Evolutionary conservation across 345 rosid genomes (phyloP).

Genomic region (Pistacia vera): DNA sequence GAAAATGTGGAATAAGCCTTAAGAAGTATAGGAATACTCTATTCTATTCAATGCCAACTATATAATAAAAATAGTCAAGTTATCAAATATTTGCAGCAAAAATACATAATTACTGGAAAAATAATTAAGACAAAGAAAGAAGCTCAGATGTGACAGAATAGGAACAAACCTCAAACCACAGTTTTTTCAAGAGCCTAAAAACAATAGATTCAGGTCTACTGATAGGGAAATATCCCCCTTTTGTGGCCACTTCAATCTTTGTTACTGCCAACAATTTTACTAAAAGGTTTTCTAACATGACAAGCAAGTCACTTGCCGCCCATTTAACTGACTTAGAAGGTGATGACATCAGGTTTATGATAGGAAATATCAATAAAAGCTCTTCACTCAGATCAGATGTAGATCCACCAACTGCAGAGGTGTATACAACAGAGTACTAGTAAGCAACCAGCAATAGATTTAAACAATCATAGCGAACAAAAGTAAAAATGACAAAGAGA

Average conservation of each 20-base stretch:
- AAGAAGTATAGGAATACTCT: background rate
- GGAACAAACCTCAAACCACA: slow-evolving; percentile 82
- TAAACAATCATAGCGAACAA: background rate
- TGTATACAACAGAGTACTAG: slow-evolving; percentile 2
- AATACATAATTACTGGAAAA: background rate
- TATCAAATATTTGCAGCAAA: background rate
- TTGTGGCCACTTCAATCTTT: slow-evolving; percentile 41
- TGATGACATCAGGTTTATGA: slow-evolving; percentile 71
- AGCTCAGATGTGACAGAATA: background rate
- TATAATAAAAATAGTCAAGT: background rate
- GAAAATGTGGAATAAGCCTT: too few relatives aligned
- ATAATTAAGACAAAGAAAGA: background rate
- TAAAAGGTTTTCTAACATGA: slow-evolving; percentile 60
- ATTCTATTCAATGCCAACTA: background rate
- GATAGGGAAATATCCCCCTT: slow-evolving; percentile 44
- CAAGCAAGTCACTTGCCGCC: slow-evolving; percentile 71
- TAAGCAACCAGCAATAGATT: slow-evolving; percentile 1
- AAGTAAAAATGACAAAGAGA: background rate
- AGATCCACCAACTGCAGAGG: slow-evolving; percentile 46
- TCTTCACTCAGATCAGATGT: slow-evolving; percentile 51
- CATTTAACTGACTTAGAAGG: slow-evolving; percentile 80
- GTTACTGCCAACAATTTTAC: slow-evolving; percentile 48
- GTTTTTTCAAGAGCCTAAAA: slow-evolving; percentile 65
- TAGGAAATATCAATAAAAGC: slow-evolving; percentile 72
- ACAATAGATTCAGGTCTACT: slow-evolving; percentile 60